Conservation (phyloP, 129 eudicot genomes). For the sunflower (Helianthus annuus) region DNA sequence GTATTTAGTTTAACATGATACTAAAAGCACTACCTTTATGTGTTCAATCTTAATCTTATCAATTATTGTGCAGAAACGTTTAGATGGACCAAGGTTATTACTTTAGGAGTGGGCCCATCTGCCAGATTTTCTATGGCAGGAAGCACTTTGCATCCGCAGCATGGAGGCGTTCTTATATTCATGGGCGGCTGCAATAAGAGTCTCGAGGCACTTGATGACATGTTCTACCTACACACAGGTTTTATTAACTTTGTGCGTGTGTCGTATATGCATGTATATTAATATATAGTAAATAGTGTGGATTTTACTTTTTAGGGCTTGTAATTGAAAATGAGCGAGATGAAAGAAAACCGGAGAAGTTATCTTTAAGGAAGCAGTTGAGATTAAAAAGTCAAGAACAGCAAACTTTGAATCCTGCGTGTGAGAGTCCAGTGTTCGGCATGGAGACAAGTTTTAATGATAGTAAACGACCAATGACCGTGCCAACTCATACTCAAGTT, state of each 20-base stretch:
- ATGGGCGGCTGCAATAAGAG: slow-evolving; percentile 94
- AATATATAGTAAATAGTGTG: slow-evolving; percentile 19
- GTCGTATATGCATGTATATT: background rate
- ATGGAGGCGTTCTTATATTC: slow-evolving; percentile 74
- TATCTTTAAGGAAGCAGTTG: slow-evolving; percentile 84
- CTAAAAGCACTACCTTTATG: background rate
- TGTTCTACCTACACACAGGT: slow-evolving; percentile 92
- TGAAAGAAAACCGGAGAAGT: slow-evolving; percentile 71
- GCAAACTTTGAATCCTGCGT: slow-evolving; percentile 35
- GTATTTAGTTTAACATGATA: background rate
- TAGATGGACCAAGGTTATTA: slow-evolving; percentile 66
- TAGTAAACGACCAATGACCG: slow-evolving; percentile 12
- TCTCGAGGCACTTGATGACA: slow-evolving; percentile 92
- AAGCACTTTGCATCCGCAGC: slow-evolving; percentile 76
- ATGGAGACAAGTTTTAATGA: no score
- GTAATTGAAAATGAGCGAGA: slow-evolving; percentile 60
- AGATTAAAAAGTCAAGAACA: slow-evolving; percentile 84
- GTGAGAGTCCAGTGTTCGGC: slow-evolving; percentile 40
- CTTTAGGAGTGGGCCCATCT: slow-evolving; percentile 82
- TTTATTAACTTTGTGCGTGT: background rate
- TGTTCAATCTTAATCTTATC: slow-evolving; percentile 12
- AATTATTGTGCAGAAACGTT: slow-evolving; percentile 55
- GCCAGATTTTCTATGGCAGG: slow-evolving; percentile 99
- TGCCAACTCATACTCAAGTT: slow-evolving; percentile 42
- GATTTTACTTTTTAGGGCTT: slow-evolving; percentile 72